phyloP scores from a whole-genome alignment of 2,329 filamentous ascomycete genomes.

The Penicillium sp. region DNA sequence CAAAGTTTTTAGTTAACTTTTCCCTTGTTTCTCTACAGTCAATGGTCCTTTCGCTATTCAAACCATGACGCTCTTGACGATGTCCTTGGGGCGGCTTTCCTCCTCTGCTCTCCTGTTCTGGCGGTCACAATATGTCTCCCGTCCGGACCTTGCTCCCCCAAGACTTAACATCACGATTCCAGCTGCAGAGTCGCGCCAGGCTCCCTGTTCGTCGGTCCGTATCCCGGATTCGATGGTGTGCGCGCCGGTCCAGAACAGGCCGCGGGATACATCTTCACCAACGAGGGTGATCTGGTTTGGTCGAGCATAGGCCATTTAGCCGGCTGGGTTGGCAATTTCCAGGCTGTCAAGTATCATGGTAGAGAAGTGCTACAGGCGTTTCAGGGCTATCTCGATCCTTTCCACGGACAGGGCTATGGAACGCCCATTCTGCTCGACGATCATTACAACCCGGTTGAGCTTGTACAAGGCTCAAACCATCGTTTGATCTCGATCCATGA shows the following conservation, averaged over 20 bases:
- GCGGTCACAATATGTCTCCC: neutral
- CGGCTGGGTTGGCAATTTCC: constrained; percentile 54
- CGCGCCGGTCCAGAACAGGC: constrained; percentile 48
- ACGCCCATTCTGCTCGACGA: constrained; percentile 52
- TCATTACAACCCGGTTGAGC: constrained; percentile 53
- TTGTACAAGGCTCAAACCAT: constrained; percentile 48
- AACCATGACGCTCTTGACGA: too few relatives aligned
- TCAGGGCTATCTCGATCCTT: constrained; percentile 51
- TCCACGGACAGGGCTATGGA: constrained; percentile 53
- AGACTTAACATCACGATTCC: constrained; percentile 37
- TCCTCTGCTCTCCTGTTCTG: too few relatives aligned
- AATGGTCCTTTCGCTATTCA: too few relatives aligned
- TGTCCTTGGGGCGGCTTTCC: too few relatives aligned
- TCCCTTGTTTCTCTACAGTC: too few relatives aligned
- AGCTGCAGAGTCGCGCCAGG: constrained; percentile 33
- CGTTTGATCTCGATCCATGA: constrained; percentile 54
- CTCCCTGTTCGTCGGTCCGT: constrained; percentile 38
- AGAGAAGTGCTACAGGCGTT: constrained; percentile 53
- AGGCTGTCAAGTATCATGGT: constrained; percentile 45
- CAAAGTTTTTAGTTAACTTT: too few relatives aligned
- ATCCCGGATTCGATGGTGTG: constrained; percentile 23
- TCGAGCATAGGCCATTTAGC: constrained; percentile 53
- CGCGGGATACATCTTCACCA: constrained; percentile 54
- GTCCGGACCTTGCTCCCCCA: constrained; percentile 3
- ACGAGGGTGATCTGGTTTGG: constrained; percentile 55